These are phyloP conservation scores for Amylocystis lapponica DNA, from an alignment of 768 basidiomycete species.

Conservation along the genomic window DNA sequence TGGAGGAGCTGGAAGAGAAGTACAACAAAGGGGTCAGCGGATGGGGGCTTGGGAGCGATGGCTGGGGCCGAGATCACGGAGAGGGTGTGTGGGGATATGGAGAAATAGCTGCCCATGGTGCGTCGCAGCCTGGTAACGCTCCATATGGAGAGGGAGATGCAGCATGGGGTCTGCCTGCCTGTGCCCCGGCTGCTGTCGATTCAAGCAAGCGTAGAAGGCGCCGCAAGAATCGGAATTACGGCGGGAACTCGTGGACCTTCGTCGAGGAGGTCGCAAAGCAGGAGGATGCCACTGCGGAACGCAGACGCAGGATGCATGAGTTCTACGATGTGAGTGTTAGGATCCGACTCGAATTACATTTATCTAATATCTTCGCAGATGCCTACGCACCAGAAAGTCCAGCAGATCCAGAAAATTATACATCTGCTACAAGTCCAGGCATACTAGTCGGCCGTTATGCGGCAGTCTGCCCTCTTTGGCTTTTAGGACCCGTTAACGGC, in stretches of 20 bases:
- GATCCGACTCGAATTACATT: too few relatives aligned
- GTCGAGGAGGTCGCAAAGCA: slow-evolving; percentile 42
- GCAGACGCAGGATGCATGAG: slow-evolving; percentile 39
- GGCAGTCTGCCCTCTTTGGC: too few relatives aligned
- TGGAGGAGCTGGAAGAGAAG: slow-evolving; percentile 33
- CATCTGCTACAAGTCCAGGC: slow-evolving; percentile 27
- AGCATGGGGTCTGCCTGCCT: too few relatives aligned
- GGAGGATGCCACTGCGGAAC: slow-evolving; percentile 32
- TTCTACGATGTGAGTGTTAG: slow-evolving; percentile 43
- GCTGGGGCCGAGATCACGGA: slow-evolving; percentile 2
- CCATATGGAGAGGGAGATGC: background rate
- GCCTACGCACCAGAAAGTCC: slow-evolving; percentile 47
- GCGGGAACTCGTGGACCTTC: slow-evolving; percentile 28
- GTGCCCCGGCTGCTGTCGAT: background rate
- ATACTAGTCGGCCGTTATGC: too few relatives aligned
- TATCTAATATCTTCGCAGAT: slow-evolving; percentile 31
- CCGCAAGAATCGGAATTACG: background rate
- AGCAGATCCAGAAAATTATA: slow-evolving; percentile 46
- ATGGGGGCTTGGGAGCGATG: slow-evolving; percentile 5
- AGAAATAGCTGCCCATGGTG: background rate
- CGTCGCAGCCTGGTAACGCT: background rate
- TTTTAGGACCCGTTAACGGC: too few relatives aligned
- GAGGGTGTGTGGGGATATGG: slow-evolving; percentile 1
- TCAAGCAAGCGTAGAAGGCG: background rate
- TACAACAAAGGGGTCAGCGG: background rate